Evolutionary conservation across 2,329 filamentous ascomycete genomes (phyloP), one percentile per base, ranked within the genome.

Genomic region (Colletotrichum truncatum): DNA sequence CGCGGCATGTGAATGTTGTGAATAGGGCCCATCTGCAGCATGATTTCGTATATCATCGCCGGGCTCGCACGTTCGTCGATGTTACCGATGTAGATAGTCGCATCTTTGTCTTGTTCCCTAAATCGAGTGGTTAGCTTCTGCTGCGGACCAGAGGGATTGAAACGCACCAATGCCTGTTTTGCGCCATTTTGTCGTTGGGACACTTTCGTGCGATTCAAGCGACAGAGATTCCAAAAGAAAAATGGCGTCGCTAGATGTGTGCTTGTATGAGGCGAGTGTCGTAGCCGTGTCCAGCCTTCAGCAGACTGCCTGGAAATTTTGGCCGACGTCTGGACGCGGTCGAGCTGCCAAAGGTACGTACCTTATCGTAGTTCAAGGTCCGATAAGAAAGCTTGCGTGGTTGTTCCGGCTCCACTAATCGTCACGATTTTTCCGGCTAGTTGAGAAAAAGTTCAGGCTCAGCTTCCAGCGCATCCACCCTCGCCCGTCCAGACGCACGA

Each of bases 1-100:
- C 98, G 97, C 60, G 96, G 96, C 76, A 99, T 90, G 81, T 99
- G 96, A 69, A 99, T 95, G 80, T 98, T 98, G 76, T 97, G 93
- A 73, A 99, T 97, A 72, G 95, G 94, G 59, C 96, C 96, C 77
- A 94, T 94, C 83, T 99, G 96, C 60, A 98, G 90, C 94, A 98
- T 98, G 73, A 99, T 87, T 84, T 99, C 96, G 91, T 96, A 98
- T 71, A 99, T 89, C 71, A 97, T 87, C 72, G 91, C 90, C 76
- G 97, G 93, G 48, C 91, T 91, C 70, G 96, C 93, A 78, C 96
- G 93, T 84, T 99, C 96, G 82, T 99, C 96, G 74, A 99, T 93
- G 79, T 98, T 98, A 76, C 96, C 96, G 72, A 98, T 93, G 80
- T 99, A 99, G 77, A 98, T 93, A 41, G 96, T 98, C 72, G 94